These are phyloP conservation scores for Cytidiella melzeri DNA, from an alignment of 768 basidiomycete species.

Conservation along the genomic window DNA sequence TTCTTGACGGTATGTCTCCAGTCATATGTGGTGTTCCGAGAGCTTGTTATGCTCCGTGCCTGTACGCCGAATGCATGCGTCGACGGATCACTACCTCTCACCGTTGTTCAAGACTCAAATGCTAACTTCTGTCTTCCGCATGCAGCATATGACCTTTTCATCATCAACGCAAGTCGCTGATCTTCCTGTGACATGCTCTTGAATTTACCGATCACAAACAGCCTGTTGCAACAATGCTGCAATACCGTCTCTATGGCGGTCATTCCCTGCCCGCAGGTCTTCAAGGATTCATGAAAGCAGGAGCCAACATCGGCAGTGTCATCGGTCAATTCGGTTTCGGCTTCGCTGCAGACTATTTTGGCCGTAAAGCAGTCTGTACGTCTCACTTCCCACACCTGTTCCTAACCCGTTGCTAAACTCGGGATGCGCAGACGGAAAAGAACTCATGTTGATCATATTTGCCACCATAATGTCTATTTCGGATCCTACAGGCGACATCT, in stretches of 20 bases:
- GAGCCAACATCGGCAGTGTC: conserved; percentile 68
- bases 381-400: not conserved
- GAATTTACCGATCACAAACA: conserved; percentile 16
- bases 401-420: not conserved
- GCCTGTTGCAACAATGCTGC: conserved; percentile 65
- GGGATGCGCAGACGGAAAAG: conserved; percentile 56
- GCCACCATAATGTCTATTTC: conserved; percentile 68
- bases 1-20: conserved; percentile 55
- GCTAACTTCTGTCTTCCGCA: conserved; percentile 1
- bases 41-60: too few relatives aligned
- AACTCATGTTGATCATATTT: conserved; percentile 74
- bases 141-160: conserved; percentile 63
- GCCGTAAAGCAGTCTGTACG: conserved; percentile 63
- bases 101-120: too few relatives aligned
- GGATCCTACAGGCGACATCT: conserved; percentile 55
- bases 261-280: conserved; percentile 43
- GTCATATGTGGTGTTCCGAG: too few relatives aligned
- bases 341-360: conserved; percentile 62
- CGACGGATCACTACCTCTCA: too few relatives aligned
- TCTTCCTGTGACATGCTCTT: not conserved
- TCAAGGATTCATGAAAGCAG: conserved; percentile 59
- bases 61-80: too few relatives aligned
- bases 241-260: conserved; percentile 56
- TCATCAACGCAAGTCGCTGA: conserved; percentile 49
- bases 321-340: conserved; percentile 65